These are phyloP conservation scores for Pelargonium exstipulatum DNA, from an alignment of 441 rosid species.

Conservation along the genomic window DNA sequence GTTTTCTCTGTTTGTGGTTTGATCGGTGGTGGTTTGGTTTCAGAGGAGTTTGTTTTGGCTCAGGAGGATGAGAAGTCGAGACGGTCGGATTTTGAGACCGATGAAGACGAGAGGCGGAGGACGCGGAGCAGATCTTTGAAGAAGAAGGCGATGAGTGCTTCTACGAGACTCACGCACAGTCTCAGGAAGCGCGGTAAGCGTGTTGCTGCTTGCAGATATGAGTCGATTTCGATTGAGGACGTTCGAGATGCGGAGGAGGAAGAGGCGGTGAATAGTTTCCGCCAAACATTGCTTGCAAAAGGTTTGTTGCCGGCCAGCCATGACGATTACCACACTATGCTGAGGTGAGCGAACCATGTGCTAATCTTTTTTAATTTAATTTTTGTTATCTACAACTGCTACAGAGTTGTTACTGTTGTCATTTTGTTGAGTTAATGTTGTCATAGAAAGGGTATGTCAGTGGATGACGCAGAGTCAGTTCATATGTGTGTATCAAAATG, in stretches of 20 bases:
- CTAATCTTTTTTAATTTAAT: background rate
- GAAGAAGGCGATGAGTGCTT: slow-evolving; percentile 84
- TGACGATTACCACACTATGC: slow-evolving; percentile 91
- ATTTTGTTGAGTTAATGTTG: background rate
- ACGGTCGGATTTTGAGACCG: slow-evolving; percentile 89
- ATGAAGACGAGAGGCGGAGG: slow-evolving; percentile 93
- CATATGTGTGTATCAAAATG: background rate
- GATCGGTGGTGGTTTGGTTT: background rate
- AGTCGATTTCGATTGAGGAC: slow-evolving; percentile 94
- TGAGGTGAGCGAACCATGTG: slow-evolving; percentile 40
- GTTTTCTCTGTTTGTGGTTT: background rate
- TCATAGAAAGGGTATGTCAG: background rate
- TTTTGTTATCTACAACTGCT: background rate
- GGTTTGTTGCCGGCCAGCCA: slow-evolving; percentile 64
- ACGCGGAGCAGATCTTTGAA: slow-evolving; percentile 82
- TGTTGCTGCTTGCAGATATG: slow-evolving; percentile 77
- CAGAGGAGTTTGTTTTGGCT: slow-evolving; percentile 39
- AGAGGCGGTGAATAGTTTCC: slow-evolving; percentile 73
- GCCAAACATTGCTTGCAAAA: slow-evolving; percentile 68
- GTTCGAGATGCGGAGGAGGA: slow-evolving; percentile 77
- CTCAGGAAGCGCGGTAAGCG: slow-evolving; percentile 72
- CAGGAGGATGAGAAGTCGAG: slow-evolving; percentile 86
- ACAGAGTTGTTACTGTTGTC: background rate
- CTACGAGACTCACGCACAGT: slow-evolving; percentile 82
- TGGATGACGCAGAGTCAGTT: background rate